phyloP scores from a whole-genome alignment of 805 yeast genomes.

The Wilhelminamyces savonicus region DNA sequence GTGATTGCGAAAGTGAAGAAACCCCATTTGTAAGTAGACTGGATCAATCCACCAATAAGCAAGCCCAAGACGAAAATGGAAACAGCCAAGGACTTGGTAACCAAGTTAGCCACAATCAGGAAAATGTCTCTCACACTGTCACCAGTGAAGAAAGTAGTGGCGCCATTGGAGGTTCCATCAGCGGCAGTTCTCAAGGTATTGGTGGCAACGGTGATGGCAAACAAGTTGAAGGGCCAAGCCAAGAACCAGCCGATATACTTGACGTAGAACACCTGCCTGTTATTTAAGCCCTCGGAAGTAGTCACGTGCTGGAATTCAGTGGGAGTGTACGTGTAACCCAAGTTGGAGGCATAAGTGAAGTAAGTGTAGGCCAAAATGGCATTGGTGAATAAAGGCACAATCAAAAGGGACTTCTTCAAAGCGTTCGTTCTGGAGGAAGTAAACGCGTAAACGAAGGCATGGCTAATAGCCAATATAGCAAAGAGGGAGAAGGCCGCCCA shows the following conservation, averaged over 20 bases:
- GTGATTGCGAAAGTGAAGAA: constrained; percentile 51
- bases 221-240: constrained; percentile 40
- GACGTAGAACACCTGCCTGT: constrained; percentile 51
- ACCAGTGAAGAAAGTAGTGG: constrained; percentile 15
- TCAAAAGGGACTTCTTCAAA: constrained; percentile 27
- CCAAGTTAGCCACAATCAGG: constrained; percentile 26
- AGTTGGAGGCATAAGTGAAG: constrained; percentile 51
- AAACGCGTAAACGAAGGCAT: constrained; percentile 17
- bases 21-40: constrained; percentile 62
- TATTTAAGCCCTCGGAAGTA: constrained; percentile 18
- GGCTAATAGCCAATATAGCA: constrained; percentile 27
- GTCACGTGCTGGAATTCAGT: constrained; percentile 45
- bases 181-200: constrained; percentile 24
- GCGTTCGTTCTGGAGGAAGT: constrained; percentile 16
- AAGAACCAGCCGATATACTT: constrained; percentile 55
- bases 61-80: constrained; percentile 48
- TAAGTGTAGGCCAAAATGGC: constrained; percentile 42
- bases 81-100: constrained; percentile 37
- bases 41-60: constrained; percentile 51
- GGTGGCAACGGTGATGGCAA: constrained; percentile 24
- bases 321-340: constrained; percentile 46
- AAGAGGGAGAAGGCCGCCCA: constrained; percentile 57
- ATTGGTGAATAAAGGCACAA: constrained; percentile 37
- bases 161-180: constrained; percentile 22
- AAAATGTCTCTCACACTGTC: constrained; percentile 11